Evolutionary conservation across 225 moss, liverwort and hornwort species (phyloP).

Genomic region (Marchantia polymorpha): DNA sequence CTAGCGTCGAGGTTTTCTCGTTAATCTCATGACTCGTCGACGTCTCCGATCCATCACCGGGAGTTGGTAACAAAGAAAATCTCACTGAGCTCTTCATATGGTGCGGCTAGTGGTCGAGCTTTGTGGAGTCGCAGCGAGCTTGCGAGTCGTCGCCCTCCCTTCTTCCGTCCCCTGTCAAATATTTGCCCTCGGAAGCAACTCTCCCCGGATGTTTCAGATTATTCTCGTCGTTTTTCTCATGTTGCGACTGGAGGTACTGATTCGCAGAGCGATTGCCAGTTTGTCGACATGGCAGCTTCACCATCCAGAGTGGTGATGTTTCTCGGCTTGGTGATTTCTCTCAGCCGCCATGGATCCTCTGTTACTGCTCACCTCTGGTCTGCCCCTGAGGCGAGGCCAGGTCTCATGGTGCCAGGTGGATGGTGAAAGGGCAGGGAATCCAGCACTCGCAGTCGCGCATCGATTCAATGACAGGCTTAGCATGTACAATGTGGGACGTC

Average conservation of each 20-base stretch:
- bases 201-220: slow-evolving; percentile 10
- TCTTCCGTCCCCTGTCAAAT: no score
- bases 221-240: slow-evolving; percentile 4
- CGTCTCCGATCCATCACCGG: no score
- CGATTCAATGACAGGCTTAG: not conserved
- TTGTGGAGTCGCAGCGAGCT: no score
- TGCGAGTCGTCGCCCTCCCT: not conserved
- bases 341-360: not conserved
- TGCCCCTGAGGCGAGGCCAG: not conserved
- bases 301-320: slow-evolving; percentile 17
- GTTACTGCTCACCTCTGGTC: not conserved
- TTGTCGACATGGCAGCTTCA: slow-evolving; percentile 12
- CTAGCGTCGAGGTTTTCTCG: no score
- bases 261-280: slow-evolving; percentile 10
- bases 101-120: no score
- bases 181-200: not conserved
- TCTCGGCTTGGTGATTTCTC: not conserved
- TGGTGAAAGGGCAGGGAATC: no score
- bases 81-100: no score
- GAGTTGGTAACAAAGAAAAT: no score
- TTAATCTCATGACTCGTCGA: no score
- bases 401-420: not conserved
- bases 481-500: not conserved
- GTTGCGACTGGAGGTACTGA: slow-evolving; percentile 5
- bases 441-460: no score